Conservation (phyloP, 2,329 filamentous ascomycete species). For the Colletotrichum lini region DNA sequence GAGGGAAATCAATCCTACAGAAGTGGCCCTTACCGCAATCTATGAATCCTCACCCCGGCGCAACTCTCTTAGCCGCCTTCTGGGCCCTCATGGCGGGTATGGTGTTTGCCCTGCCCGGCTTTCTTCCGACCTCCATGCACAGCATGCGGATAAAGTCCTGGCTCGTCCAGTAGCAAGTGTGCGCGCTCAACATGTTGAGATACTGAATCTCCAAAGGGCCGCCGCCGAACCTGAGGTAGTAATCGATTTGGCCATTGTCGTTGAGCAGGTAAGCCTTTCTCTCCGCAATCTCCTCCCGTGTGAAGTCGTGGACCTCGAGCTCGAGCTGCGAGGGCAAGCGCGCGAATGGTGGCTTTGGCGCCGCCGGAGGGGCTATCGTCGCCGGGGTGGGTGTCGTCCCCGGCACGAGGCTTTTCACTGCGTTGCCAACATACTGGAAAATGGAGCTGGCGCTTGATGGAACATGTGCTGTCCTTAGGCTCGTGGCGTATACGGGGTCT, state of each 20-base stretch:
- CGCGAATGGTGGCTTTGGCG: conserved; percentile 54
- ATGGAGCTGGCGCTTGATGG: conserved; percentile 79
- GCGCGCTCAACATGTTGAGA: conserved; percentile 95
- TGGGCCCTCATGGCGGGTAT: conserved; percentile 71
- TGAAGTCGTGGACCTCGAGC: conserved; percentile 95
- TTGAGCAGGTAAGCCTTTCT: conserved; percentile 90
- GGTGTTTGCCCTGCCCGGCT: conserved; percentile 74
- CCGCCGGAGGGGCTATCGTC: conserved; percentile 44
- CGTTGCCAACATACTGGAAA: conserved; percentile 74
- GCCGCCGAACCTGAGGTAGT: conserved; percentile 84
- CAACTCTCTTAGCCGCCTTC: conserved; percentile 61
- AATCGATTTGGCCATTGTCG: conserved; percentile 97
- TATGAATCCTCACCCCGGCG: background rate
- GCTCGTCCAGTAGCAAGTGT: conserved; percentile 93
- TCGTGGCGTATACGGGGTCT: conserved; percentile 83
- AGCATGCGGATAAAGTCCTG: conserved; percentile 91
- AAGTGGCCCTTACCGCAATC: background rate
- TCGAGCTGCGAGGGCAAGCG: conserved; percentile 80
- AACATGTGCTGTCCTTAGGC: conserved; percentile 83
- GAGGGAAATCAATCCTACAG: background rate
- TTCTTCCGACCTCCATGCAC: conserved; percentile 87
- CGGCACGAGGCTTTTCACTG: conserved; percentile 74
- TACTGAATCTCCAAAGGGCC: conserved; percentile 96
- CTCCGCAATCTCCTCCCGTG: conserved; percentile 91
- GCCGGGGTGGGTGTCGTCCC: conserved; percentile 54